A percentile compares a stretch with the other conserved stretches of the same genome.
Evolutionary conservation across 805 yeast species (phyloP).

Genomic region (Debaryomyces hansenii): DNA sequence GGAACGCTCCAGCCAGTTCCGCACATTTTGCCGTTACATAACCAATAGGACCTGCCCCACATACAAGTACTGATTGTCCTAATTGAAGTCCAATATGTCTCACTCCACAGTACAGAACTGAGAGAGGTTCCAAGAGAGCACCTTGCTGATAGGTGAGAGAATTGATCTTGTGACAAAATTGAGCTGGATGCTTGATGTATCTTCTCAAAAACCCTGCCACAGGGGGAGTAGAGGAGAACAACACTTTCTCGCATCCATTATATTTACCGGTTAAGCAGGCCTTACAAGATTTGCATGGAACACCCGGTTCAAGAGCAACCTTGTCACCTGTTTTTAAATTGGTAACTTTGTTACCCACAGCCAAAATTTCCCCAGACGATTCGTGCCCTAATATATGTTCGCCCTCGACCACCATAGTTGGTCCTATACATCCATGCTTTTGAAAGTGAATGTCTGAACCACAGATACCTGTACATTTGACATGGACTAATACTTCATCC

Average conservation of each 20-base stretch:
- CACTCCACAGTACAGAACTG: neutral
- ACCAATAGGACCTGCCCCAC: conserved; percentile 1
- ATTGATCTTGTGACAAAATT: conserved; percentile 4
- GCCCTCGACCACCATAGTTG: conserved; percentile 19
- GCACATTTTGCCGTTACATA: neutral
- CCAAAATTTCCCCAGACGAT: conserved; percentile 45
- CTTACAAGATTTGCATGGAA: conserved; percentile 42
- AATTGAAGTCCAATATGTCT: neutral
- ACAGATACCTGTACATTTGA: conserved; percentile 23
- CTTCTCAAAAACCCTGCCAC: conserved; percentile 6
- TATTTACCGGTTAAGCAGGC: conserved; percentile 7
- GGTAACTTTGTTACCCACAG: conserved; percentile 49
- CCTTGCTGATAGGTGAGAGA: neutral
- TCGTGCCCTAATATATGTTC: conserved; percentile 42
- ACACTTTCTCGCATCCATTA: conserved; percentile 3
- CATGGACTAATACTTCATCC: conserved; percentile 18
- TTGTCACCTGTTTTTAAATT: conserved; percentile 45
- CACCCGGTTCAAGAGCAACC: conserved; percentile 56
- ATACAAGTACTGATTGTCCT: neutral
- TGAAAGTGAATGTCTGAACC: conserved; percentile 24
- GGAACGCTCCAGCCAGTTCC: neutral
- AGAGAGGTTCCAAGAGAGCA: neutral
- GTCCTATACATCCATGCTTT: conserved; percentile 20
- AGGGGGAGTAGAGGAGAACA: neutral
- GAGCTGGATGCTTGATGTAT: conserved; percentile 9